Evolutionary conservation across 2,329 filamentous ascomycete genomes (phyloP).

Genomic region (Myrmaecium sp.): DNA sequence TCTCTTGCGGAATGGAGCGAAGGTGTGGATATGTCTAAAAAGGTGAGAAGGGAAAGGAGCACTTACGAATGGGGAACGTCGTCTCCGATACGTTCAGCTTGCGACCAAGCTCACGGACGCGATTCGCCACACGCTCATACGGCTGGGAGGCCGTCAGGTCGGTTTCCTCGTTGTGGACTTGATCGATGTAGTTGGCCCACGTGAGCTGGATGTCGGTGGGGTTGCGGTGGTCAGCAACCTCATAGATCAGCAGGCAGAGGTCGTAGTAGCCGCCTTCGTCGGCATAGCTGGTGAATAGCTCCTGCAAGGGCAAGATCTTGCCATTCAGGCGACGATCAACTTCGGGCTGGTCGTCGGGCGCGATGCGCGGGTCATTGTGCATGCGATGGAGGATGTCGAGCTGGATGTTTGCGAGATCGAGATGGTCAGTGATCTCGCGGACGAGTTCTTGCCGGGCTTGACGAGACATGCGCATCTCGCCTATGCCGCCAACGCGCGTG

Average conservation of each 20-base stretch:
- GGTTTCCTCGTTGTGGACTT: conserved; percentile 37
- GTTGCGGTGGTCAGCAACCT: conserved; percentile 80
- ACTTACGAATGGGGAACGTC: conserved; percentile 35
- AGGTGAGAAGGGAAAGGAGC: too few relatives aligned
- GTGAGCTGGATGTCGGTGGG: conserved; percentile 67
- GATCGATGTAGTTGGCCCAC: conserved; percentile 68
- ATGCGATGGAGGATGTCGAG: conserved; percentile 75
- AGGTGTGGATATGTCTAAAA: too few relatives aligned
- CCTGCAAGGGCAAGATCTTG: conserved; percentile 57
- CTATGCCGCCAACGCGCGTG: conserved; percentile 59
- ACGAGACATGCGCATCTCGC: conserved; percentile 32
- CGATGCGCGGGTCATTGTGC: conserved; percentile 53
- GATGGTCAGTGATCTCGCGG: conserved; percentile 66
- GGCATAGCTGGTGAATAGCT: conserved; percentile 54
- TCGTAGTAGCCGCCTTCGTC: conserved; percentile 89
- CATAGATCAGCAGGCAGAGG: conserved; percentile 81
- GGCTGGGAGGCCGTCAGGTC: conserved; percentile 34
- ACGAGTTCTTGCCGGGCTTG: conserved; percentile 73
- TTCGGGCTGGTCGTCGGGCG: conserved; percentile 42
- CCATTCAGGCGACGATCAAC: conserved; percentile 57
- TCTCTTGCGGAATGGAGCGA: too few relatives aligned
- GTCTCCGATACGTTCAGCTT: conserved; percentile 39
- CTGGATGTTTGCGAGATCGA: conserved; percentile 90
- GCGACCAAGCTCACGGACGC: conserved; percentile 39
- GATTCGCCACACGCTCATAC: conserved; percentile 52